Evolutionary conservation across 2,329 filamentous ascomycete genomes (phyloP), one percentile per base, ranked within the genome.

Genomic region (Diaporthe nobilis): DNA sequence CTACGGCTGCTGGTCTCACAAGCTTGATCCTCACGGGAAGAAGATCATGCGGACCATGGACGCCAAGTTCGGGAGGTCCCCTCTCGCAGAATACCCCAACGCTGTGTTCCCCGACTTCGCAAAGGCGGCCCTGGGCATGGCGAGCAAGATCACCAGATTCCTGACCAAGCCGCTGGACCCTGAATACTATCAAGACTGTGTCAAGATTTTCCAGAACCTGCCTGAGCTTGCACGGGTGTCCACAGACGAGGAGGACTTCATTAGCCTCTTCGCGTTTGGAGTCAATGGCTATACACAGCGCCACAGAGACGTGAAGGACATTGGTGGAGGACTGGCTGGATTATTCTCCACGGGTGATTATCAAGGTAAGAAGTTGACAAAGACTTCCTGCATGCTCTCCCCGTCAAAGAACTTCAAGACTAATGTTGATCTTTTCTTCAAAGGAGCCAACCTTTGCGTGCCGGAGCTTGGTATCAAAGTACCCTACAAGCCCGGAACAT

Each of bases 1-100:
- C 70, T 79, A 78, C 49, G 77, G 78, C 34, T 77, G 77, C 51
- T 79, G 78, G 77, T 42, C 76, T 10, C 12, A 25, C 28, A 34
- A 31, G 22, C 71, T 72, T 9, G 67, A 76, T 37, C 73, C 60
- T 1, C 15, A 78, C n/a, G 77, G 77, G 6, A 25, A n/a, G 28
- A 28, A 53, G 4, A n/a, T 77, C 12, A 20, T 47, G 58, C 67
- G n/a, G 8, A 78, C 68, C 9, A 12, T 39, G 10, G 72, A 76
- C 31, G 39, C 44, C 68, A 71, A n/a, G 28, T 65, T 55, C 17
- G 72, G 20, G 17, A 47, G 44, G 44, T 13, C 25, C 6, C 12
- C 25, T 22, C 8, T 75, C 3, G 34, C n/a, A 4, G 34, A 42
- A 1, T 15, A 25, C 17, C 65, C 20, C 2, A 8, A 22, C 17